phyloP scores from a whole-genome alignment of 305 asterid species.

The Solanum hybrid region DNA sequence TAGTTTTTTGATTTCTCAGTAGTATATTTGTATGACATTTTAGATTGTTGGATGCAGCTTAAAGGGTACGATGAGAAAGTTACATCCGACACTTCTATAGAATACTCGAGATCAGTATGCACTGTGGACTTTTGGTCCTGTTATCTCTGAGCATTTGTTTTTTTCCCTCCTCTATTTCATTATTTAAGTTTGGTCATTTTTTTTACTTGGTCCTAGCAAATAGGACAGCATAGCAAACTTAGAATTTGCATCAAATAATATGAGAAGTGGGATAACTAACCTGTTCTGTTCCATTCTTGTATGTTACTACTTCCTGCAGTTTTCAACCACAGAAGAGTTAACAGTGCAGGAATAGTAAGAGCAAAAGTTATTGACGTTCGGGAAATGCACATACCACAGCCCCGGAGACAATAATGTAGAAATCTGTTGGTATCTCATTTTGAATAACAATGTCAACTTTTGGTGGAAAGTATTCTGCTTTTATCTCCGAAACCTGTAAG shows the following conservation, averaged over 20 bases:
- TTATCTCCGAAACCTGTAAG: constrained; percentile 82
- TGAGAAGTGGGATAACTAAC: constrained; percentile 17
- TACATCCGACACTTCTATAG: not conserved
- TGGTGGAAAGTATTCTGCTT: constrained; percentile 92
- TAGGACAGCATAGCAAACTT: not conserved
- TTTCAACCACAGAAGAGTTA: constrained; percentile 20
- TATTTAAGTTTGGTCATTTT: not conserved
- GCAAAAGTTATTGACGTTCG: not conserved
- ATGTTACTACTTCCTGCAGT: constrained; percentile 68
- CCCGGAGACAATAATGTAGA: constrained; percentile 81
- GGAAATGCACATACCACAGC: constrained; percentile 53
- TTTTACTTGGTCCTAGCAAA: not conserved
- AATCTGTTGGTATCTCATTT: constrained; percentile 89
- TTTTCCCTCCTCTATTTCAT: not conserved
- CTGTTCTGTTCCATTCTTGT: constrained; percentile 65
- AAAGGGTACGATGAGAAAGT: not conserved
- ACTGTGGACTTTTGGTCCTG: not conserved
- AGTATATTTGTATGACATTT: too few relatives aligned
- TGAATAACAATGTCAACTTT: constrained; percentile 82
- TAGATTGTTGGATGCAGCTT: not conserved
- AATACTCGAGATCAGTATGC: not conserved
- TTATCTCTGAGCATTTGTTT: not conserved
- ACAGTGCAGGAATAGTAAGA: not conserved
- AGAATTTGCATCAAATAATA: not conserved
- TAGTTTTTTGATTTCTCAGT: not conserved